These are phyloP conservation scores for Aegilops bicornis DNA, from an alignment of 176 grass and related monocot species.

Conservation along the genomic window DNA sequence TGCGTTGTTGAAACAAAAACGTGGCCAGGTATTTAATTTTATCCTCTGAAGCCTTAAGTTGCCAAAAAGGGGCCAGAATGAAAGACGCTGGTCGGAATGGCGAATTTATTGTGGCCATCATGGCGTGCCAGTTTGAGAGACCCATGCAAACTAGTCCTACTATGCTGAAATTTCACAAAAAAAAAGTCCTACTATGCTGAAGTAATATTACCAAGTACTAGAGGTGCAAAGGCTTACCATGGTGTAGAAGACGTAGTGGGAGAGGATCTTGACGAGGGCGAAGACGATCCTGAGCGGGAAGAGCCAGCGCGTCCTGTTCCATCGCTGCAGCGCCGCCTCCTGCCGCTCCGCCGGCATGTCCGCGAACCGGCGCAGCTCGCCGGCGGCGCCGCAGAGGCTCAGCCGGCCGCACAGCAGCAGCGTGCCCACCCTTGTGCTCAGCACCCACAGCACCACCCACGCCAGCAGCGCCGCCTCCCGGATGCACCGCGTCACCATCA, in stretches of 20 bases:
- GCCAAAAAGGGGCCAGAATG: neutral
- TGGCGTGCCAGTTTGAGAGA: neutral
- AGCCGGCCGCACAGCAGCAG: constrained; percentile 61
- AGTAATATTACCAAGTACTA: too few species aligned
- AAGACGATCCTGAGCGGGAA: constrained; percentile 66
- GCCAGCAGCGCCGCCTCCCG: constrained; percentile 48
- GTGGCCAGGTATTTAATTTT: neutral
- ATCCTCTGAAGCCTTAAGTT: neutral
- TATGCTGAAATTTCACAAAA: too few species aligned
- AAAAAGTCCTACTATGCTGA: neutral
- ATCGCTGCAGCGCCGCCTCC: constrained; percentile 57
- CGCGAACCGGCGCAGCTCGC: constrained; percentile 52
- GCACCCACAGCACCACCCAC: constrained; percentile 67
- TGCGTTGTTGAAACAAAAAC: neutral
- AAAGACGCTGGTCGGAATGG: neutral
- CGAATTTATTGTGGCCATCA: constrained; percentile 7
- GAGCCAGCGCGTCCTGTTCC: constrained; percentile 50
- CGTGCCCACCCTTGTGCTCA: constrained; percentile 68
- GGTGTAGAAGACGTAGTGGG: constrained; percentile 73
- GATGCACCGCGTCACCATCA: constrained; percentile 53
- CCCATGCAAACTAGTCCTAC: neutral
- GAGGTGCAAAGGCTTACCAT: constrained; percentile 21
- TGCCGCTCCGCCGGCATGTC: constrained; percentile 56
- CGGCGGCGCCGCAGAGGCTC: constrained; percentile 26
- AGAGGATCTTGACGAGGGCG: constrained; percentile 55